A percentile compares a stretch with the other conserved stretches of the same genome.
These are phyloP conservation scores for Rhynchospora tenuis DNA, from an alignment of 176 grass and related monocot species.

Conservation along the genomic window DNA sequence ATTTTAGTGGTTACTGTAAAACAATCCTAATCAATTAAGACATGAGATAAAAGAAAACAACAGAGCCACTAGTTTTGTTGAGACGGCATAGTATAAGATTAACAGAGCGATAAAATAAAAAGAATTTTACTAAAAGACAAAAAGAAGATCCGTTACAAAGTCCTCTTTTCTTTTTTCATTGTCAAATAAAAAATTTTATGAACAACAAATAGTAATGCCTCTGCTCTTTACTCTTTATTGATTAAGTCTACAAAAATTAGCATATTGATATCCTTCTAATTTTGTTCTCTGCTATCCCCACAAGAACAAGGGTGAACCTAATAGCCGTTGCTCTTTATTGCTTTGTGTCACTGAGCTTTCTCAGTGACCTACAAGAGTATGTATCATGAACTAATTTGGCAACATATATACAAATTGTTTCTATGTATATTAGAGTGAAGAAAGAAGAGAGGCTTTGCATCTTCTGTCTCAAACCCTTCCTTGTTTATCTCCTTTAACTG, in stretches of 20 bases:
- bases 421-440: constrained; percentile 11
- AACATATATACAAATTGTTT: constrained; percentile 14
- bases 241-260: constrained; percentile 12
- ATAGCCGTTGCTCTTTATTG: constrained; percentile 11
- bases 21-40: neutral
- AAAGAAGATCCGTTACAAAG: neutral
- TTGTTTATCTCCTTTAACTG: neutral
- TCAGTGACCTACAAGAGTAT: neutral
- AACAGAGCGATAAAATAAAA: neutral
- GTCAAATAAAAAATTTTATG: neutral
- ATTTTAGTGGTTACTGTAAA: neutral
- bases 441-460: constrained; percentile 12
- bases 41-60: neutral
- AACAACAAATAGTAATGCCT: neutral
- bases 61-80: neutral
- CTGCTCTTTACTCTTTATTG: neutral
- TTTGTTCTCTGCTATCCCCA: neutral
- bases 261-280: neutral
- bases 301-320: neutral
- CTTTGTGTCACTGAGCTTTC: constrained; percentile 5
- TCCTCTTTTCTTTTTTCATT: neutral
- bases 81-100: neutral
- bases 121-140: neutral
- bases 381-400: constrained; percentile 1
- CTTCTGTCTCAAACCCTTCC: neutral